Percentiles rank a stretch among this genome's conserved stretches.
Evolutionary conservation across 768 basidiomycete genomes (phyloP).

Genomic region (Artomyces pyxidatus): DNA sequence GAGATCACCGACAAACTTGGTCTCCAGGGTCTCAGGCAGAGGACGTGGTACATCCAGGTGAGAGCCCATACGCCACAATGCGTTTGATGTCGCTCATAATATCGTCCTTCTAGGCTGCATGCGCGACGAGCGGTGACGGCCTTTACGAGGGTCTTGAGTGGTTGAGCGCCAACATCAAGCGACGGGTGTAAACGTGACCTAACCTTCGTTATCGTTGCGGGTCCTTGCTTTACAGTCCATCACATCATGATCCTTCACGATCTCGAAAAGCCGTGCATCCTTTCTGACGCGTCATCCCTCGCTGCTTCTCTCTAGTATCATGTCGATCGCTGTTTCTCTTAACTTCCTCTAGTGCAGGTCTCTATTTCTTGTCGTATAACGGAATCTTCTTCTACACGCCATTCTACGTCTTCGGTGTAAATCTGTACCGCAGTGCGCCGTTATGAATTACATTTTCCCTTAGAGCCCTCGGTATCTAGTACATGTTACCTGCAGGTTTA

Average conservation of each 20-base stretch:
- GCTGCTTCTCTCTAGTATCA: conserved; percentile 18
- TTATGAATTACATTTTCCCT: conserved; percentile 10
- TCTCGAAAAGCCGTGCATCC: conserved; percentile 16
- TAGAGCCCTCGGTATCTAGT: conserved; percentile 14
- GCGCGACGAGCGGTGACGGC: conserved; percentile 97
- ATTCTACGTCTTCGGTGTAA: conserved; percentile 7
- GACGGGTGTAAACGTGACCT: conserved; percentile 50
- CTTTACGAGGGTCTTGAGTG: conserved; percentile 98
- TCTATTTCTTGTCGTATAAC: conserved; percentile 11
- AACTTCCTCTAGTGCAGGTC: conserved; percentile 6
- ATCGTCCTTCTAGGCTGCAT: conserved; percentile 64
- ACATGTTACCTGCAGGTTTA: neutral
- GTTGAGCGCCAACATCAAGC: conserved; percentile 88
- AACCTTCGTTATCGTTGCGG: conserved; percentile 26
- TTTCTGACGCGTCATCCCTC: conserved; percentile 21
- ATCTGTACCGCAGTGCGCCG: conserved; percentile 5
- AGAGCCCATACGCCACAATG: conserved; percentile 21
- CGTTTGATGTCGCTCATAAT: conserved; percentile 9
- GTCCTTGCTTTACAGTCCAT: conserved; percentile 45
- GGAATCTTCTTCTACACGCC: conserved; percentile 13
- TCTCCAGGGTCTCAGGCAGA: conserved; percentile 91
- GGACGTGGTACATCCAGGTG: conserved; percentile 97
- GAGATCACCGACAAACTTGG: conserved; percentile 99
- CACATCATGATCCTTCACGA: conserved; percentile 53
- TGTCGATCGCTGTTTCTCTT: conserved; percentile 3